Evolutionary conservation across 2,329 filamentous ascomycete species (phyloP).

Genomic region (Diaporthe velutina): DNA sequence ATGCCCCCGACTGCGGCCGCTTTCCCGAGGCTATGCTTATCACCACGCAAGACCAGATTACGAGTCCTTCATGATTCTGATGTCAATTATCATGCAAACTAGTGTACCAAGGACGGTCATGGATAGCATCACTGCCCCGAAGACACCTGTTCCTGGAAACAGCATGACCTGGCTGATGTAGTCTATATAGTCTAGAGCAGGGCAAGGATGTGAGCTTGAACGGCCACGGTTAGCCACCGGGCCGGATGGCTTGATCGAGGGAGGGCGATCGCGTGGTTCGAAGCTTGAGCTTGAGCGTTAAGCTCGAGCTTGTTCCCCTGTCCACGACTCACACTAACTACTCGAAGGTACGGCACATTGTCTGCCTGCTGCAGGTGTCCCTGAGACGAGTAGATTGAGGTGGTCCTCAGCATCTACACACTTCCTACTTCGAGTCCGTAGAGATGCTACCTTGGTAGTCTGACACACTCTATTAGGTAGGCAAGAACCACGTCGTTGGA

Average conservation of each 20-base stretch:
- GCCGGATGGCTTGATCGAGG: constrained; percentile 9
- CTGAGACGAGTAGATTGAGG: not conserved
- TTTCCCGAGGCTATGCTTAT: not conserved
- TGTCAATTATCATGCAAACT: constrained; percentile 7
- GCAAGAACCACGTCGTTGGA: not conserved
- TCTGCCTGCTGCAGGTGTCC: not conserved
- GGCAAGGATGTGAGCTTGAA: constrained; percentile 33
- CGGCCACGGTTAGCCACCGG: constrained; percentile 8
- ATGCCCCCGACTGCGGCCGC: constrained; percentile 13
- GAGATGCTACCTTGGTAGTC: not conserved
- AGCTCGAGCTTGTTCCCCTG: constrained; percentile 23
- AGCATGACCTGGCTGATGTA: constrained; percentile 1
- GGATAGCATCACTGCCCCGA: not conserved
- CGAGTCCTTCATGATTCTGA: constrained; percentile 10
- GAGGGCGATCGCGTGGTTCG: constrained; percentile 17
- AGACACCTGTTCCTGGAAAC: constrained; percentile 10
- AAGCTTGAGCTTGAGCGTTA: constrained; percentile 27
- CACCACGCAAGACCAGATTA: constrained; percentile 5
- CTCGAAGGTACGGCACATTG: not conserved
- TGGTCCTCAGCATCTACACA: not conserved
- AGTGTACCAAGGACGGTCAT: not conserved
- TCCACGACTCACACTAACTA: not conserved
- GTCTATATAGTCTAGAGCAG: not conserved
- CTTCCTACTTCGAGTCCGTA: no score
- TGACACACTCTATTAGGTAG: not conserved